Evolutionary conservation across 176 grass and related monocot species (phyloP).

Genomic region (Musa schizocarpa): DNA sequence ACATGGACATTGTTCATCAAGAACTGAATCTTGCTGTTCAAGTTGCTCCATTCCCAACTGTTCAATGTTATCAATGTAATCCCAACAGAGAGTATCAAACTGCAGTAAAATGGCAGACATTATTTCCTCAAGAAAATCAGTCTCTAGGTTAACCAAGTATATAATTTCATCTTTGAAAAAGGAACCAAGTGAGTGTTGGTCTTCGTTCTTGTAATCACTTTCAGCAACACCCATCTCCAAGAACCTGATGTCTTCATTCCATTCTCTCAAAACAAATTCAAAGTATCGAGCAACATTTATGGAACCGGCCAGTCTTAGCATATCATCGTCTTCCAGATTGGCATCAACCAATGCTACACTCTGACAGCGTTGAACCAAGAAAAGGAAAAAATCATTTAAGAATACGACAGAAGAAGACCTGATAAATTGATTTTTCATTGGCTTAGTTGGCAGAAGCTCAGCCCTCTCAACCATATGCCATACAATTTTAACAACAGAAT

Average conservation of each 20-base stretch:
- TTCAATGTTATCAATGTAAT: conserved; percentile 67
- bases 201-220: not conserved
- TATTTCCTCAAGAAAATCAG: conserved; percentile 71
- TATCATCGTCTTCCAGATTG: conserved; percentile 43
- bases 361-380: conserved; percentile 47
- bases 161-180: conserved; percentile 60
- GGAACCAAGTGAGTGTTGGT: conserved; percentile 23
- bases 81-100: conserved; percentile 79
- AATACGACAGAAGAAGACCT: conserved; percentile 52
- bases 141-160: conserved; percentile 63
- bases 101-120: conserved; percentile 71
- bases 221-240: conserved; percentile 44
- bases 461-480: conserved; percentile 71
- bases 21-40: conserved; percentile 9
- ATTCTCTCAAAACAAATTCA: conserved; percentile 60
- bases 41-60: conserved; percentile 26
- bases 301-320: conserved; percentile 44
- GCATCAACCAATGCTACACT: conserved; percentile 39
- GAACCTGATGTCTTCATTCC: conserved; percentile 68
- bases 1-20: conserved; percentile 47
- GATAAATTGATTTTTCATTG: conserved; percentile 46
- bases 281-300: conserved; percentile 57
- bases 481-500: conserved; percentile 69
- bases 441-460: conserved; percentile 39
- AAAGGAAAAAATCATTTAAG: conserved; percentile 63